Base-by-base conservation (phyloP, 2,329 filamentous ascomycete genomes). In the Colletotrichum sp. region DNA sequence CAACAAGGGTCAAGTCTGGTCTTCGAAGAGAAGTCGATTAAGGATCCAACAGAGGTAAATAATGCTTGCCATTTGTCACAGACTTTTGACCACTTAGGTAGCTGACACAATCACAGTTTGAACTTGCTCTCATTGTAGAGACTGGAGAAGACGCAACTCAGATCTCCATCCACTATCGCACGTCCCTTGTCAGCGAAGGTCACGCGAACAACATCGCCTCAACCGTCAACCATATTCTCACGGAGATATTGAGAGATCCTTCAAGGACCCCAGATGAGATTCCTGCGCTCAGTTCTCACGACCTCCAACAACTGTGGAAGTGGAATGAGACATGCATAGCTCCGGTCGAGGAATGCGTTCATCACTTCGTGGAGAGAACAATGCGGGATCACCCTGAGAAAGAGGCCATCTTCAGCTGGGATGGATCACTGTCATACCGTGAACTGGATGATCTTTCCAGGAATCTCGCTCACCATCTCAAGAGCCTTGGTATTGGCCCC, bases 161-260 rank as follows among this genome's bases (percentile, higher is more conserved):
- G 55, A 49, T 69, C 24, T 69, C 67, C 8, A 60, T 69, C 8
- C 67, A 69, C n/a, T 77, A 81, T 12, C 57, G 78, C 0, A 52
- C 81, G 1, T 62, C 64, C 18, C 26, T 52, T 8, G 55, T 72
- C 71, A 68, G 67, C 55, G 72, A 80, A 12, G 79, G 79, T 1
- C 73, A 78, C 15, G 79, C 83, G 3, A 83, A 81, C 72, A 82
- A 84, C 59, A 84, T 83, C 28, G 80, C 80, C 1, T 73, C 84
- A 1, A 82, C 83, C 0, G 78, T 84, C 32, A 83, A 83, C 15
- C 80, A 83, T 59, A 44, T 71, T 36, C 49, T 75, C 64, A 78
- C 26, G 5, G 71, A 72, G 36, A 49, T 63, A 28, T 18, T 72
- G 2, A 32, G 18, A 8, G 55, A 52, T n/a, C 64, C 39, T 62